phyloP scores from a whole-genome alignment of 1,139 yeast species.

The Geotrichum australiense region DNA sequence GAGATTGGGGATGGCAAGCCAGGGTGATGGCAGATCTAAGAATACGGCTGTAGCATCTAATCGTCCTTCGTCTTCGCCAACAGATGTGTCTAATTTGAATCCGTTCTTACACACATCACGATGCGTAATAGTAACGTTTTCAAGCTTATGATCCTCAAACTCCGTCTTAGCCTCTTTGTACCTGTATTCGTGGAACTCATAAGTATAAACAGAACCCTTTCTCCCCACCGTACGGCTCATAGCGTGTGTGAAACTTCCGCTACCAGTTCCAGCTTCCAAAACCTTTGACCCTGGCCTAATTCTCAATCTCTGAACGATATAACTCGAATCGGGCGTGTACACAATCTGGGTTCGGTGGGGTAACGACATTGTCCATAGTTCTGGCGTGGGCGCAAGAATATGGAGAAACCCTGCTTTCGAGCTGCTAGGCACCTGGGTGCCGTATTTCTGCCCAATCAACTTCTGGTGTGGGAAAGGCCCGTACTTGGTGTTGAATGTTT shows the following conservation, averaged over 20 bases:
- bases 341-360: constrained; percentile 98
- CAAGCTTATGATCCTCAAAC: constrained; percentile 63
- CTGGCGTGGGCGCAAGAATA: constrained; percentile 86
- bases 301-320: constrained; percentile 72
- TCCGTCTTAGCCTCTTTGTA: constrained; percentile 72
- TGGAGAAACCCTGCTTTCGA: constrained; percentile 84
- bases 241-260: constrained; percentile 93
- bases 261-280: constrained; percentile 97
- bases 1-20: constrained; percentile 87
- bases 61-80: constrained; percentile 21
- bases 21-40: constrained; percentile 92
- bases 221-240: constrained; percentile 69
- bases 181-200: constrained; percentile 86
- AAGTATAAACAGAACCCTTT: constrained; percentile 66
- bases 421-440: constrained; percentile 76
- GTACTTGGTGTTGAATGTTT: constrained; percentile 68
- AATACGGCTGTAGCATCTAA: constrained; percentile 67
- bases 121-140: constrained; percentile 59
- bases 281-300: constrained; percentile 71
- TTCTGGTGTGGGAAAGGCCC: constrained; percentile 78
- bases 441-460: constrained; percentile 78
- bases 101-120: constrained; percentile 92
- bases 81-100: constrained; percentile 37
- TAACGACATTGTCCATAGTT: constrained; percentile 86
- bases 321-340: constrained; percentile 91